A percentile compares a stretch with the other conserved stretches of the same genome.
These are phyloP conservation scores for Scleromitrula shiraiana DNA, from an alignment of 2,329 filamentous ascomycete genomes.

Conservation along the genomic window DNA sequence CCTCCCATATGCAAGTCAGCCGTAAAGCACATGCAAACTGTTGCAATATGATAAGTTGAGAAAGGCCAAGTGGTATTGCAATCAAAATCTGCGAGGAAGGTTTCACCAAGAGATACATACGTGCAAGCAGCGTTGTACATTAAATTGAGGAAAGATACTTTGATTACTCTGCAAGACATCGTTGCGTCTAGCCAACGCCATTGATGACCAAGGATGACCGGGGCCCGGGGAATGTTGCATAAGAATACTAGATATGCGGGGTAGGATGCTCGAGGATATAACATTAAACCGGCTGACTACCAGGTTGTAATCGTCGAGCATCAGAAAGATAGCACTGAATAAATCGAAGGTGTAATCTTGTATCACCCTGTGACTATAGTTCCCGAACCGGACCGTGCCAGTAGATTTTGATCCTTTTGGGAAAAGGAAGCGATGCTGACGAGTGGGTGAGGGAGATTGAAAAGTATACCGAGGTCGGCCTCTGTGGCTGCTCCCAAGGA, in stretches of 20 bases:
- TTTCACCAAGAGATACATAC: not conserved
- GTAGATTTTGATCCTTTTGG: slow-evolving; percentile 2
- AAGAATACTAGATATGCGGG: slow-evolving; percentile 2
- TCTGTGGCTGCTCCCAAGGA: slow-evolving; percentile 16
- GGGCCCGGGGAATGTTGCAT: not conserved
- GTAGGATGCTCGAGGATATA: not conserved
- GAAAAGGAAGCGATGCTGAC: slow-evolving; percentile 20
- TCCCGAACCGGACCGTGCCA: no score
- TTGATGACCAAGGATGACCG: not conserved
- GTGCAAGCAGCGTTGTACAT: not conserved
- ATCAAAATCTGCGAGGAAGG: not conserved
- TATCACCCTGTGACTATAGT: not conserved
- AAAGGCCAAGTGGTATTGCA: not conserved
- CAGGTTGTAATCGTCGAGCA: not conserved
- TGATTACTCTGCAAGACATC: slow-evolving; percentile 8
- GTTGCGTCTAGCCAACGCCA: slow-evolving; percentile 1
- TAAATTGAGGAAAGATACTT: not conserved
- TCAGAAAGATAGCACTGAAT: not conserved
- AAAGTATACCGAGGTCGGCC: slow-evolving; percentile 11
- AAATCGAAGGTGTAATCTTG: not conserved
- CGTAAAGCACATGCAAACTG: not conserved
- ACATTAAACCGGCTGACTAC: not conserved
- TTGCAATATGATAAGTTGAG: not conserved
- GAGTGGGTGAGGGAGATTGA: slow-evolving; percentile 7
- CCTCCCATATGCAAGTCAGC: slow-evolving; percentile 6